Evolutionary conservation across 2,329 filamentous ascomycete species (phyloP), one percentile per base, ranked within the genome.

Genomic region (Microcyclospora pomicola): DNA sequence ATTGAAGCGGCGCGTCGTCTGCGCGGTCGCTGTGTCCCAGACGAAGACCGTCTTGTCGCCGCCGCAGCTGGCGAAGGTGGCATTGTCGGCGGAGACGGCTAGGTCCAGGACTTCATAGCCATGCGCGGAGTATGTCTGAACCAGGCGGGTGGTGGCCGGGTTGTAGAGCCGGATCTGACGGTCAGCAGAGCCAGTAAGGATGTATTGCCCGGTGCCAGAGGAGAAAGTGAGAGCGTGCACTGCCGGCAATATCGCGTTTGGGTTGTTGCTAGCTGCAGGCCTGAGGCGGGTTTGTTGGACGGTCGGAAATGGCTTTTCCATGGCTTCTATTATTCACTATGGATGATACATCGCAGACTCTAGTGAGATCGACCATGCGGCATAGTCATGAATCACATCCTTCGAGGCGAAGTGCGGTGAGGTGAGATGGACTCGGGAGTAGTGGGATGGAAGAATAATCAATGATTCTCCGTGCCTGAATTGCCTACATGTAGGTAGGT

Each of bases 1-100:
- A 13, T 69, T 69, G 60, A 88, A 91, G 19, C 91, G 72, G 15
- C 83, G 73, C 16, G 82, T 65, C 3, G 88, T 94, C 49, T 74
- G 70, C 13, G 82, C 85, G 2, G 78, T 81, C 34, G 80, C 70
- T 0, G 96, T 91, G 60, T 98, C 91, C 91, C 91, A 96, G 5
- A 95, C 69, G 56, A 95, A 95, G 0, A 94, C 85, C 43, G 74
- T 71, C 50, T 88, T 82, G 64, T 98, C 91, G 42, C 91, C 91
- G 48, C 91, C 91, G 1, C 76, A 74, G n/a, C 80, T 87, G 9
- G 78, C 80, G 59, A 98, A 95, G 32, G 76, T 76, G 47, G 84
- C 73, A 61, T 98, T 98, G 63, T 85, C 80, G 15, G 66, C 55
- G 13, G 66, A 59, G 35, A 95, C 80, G 37, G 73, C 69, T 30